Percentiles rank a stretch among this genome's conserved stretches.
Conservation (phyloP, 1,284 basidiomycete genomes). For the Fomitopsis palustris region DNA sequence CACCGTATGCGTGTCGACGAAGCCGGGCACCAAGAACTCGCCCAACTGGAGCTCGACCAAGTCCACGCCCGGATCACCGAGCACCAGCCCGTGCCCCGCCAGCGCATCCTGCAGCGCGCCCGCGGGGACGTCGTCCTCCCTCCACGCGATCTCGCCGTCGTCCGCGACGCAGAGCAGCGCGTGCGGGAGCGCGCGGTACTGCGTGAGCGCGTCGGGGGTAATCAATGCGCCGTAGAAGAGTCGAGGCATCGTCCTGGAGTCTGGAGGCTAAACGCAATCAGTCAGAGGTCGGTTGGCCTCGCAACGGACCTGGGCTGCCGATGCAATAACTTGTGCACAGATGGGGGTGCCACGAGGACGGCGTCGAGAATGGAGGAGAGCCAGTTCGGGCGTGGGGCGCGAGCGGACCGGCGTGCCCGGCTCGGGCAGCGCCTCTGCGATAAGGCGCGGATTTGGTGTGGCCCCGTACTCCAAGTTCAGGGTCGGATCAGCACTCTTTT, state of each 20-base stretch:
- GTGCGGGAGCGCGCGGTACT: slow-evolving; percentile 50
- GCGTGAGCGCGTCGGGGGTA: slow-evolving; percentile 54
- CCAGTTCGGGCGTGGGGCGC: too few species aligned
- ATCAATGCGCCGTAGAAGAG: slow-evolving; percentile 70
- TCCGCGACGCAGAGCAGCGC: slow-evolving; percentile 58
- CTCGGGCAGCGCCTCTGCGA: too few species aligned
- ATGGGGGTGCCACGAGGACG: too few species aligned
- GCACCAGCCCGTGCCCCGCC: slow-evolving; percentile 36
- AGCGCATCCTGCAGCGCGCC: slow-evolving; percentile 43
- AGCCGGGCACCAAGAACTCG: slow-evolving; percentile 85
- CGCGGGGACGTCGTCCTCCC: slow-evolving; percentile 51
- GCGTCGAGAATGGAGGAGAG: too few species aligned
- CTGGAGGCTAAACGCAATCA: not conserved
- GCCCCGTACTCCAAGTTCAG: too few species aligned
- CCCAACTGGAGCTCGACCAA: slow-evolving; percentile 53
- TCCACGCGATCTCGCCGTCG: slow-evolving; percentile 65
- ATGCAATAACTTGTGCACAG: not conserved
- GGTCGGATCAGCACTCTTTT: too few species aligned
- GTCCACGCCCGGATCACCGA: slow-evolving; percentile 28
- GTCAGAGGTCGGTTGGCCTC: too few species aligned
- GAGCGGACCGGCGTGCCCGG: too few species aligned
- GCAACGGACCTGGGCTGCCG: not conserved
- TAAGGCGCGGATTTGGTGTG: too few species aligned
- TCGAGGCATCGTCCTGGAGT: slow-evolving; percentile 24
- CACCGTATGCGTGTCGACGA: slow-evolving; percentile 89